Percentiles rank a stretch among this genome's conserved stretches.
phyloP scores from a whole-genome alignment of 176 grass and related monocot species.

The Carex littledalei region DNA sequence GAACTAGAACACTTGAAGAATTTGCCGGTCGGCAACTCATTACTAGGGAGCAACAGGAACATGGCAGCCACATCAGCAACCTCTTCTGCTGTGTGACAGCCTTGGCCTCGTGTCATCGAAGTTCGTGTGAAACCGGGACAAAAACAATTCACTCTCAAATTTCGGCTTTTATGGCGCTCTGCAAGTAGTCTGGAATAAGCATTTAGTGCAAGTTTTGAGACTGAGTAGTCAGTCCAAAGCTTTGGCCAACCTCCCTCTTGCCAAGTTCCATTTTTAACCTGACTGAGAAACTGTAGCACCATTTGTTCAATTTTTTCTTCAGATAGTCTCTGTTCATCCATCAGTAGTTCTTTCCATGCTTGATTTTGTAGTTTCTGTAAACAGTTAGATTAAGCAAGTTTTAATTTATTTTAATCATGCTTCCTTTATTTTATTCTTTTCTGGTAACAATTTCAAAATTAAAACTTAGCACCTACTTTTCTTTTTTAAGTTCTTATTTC shows the following conservation, averaged over 20 bases:
- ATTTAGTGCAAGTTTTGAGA: constrained; percentile 94
- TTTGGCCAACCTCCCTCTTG: constrained; percentile 58
- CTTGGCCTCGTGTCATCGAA: constrained; percentile 70
- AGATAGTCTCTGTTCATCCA: constrained; percentile 56
- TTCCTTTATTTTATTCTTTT: too few relatives aligned
- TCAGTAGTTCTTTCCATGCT: constrained; percentile 34
- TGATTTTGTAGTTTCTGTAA: constrained; percentile 62
- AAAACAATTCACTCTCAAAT: constrained; percentile 66
- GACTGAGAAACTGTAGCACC: constrained; percentile 55
- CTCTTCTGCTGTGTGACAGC: constrained; percentile 55
- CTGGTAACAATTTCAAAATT: too few relatives aligned
- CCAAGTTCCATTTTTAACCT: constrained; percentile 79
- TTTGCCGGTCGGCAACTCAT: constrained; percentile 52
- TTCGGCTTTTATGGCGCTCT: constrained; percentile 31
- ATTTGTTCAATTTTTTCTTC: constrained; percentile 43
- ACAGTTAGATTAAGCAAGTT: background rate
- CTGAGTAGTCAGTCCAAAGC: constrained; percentile 87
- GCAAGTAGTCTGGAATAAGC: constrained; percentile 73
- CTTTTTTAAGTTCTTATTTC: background rate
- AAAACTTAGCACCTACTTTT: background rate
- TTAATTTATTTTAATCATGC: too few relatives aligned
- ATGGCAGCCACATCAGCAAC: constrained; percentile 43
- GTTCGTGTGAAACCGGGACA: constrained; percentile 75
- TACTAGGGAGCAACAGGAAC: constrained; percentile 46
- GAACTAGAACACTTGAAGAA: constrained; percentile 55